Evolutionary conservation across 257 asterid genomes (phyloP).

Genomic region (Capsicum chinense): DNA sequence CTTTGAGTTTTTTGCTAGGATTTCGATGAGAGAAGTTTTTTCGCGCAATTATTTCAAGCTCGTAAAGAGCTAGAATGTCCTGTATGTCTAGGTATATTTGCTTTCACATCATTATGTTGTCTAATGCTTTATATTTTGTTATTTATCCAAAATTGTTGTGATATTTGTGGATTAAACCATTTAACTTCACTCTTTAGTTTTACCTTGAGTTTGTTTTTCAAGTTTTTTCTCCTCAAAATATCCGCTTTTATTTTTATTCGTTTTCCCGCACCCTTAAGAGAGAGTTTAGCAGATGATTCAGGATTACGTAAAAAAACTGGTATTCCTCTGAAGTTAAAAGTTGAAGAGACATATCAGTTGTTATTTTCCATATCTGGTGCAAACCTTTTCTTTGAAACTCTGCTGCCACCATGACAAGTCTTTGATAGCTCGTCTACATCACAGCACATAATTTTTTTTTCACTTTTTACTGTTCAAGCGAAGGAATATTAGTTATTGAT

Average conservation of each 20-base stretch:
- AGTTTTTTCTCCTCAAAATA: constrained; percentile 12
- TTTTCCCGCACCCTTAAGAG: not conserved
- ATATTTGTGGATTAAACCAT: constrained; percentile 20
- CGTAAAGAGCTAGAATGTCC: constrained; percentile 42
- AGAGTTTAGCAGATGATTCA: not conserved
- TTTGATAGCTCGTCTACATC: not conserved
- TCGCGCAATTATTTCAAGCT: constrained; percentile 35
- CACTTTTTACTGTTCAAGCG: not conserved
- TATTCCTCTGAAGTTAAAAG: not conserved
- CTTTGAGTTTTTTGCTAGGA: constrained; percentile 40
- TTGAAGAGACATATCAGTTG: not conserved
- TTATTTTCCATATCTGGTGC: not conserved
- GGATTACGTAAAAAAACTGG: not conserved
- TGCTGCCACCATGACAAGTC: not conserved
- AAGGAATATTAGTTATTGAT: not conserved
- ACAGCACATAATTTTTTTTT: not conserved
- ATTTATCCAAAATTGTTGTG: not conserved
- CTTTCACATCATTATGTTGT: constrained; percentile 19
- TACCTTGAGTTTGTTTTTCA: not conserved
- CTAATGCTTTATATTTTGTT: not conserved
- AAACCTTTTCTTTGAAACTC: not conserved
- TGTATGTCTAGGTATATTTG: constrained; percentile 46
- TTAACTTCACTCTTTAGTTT: not conserved
- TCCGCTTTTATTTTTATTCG: not conserved
- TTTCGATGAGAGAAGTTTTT: constrained; percentile 35